Evolutionary conservation across 148 eudicot genomes (phyloP).

Genomic region (Gaultheria prostrata): DNA sequence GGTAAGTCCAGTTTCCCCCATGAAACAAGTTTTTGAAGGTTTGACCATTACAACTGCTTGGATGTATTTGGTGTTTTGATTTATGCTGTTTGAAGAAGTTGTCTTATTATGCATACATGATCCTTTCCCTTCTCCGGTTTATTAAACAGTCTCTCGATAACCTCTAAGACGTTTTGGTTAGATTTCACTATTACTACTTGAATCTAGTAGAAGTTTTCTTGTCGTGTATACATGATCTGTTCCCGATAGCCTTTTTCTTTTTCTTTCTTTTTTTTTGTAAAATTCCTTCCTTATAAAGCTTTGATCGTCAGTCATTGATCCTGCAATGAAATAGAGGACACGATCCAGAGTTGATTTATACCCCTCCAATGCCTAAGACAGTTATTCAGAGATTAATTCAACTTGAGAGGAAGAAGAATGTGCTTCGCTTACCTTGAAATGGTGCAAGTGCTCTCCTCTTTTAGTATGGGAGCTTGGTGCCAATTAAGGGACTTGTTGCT

Average conservation of each 20-base stretch:
- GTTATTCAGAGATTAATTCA: not conserved
- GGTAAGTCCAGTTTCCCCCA: constrained; percentile 15
- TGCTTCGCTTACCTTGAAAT: not conserved
- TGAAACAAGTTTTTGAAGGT: constrained; percentile 6
- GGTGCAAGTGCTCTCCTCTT: not conserved
- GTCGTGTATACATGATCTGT: not conserved
- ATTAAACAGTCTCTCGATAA: not conserved
- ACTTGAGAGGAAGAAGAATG: not conserved
- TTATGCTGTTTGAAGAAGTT: not conserved
- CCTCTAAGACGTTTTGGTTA: not conserved
- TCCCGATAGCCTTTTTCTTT: not conserved
- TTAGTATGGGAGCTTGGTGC: not conserved
- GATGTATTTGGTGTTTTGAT: not conserved
- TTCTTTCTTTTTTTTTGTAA: not conserved
- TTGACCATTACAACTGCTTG: not conserved
- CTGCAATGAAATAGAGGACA: not conserved
- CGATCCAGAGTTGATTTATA: not conserved
- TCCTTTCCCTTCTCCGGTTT: not conserved
- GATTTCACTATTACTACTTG: not conserved
- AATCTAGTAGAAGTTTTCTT: not conserved
- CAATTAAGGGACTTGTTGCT: not conserved
- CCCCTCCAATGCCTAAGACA: not conserved
- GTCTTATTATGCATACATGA: not conserved
- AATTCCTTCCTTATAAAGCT: not conserved
- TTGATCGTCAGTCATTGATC: not conserved